Evolutionary conservation across 2,329 filamentous ascomycete genomes (phyloP).

Genomic region (Coniochaeta sp.): DNA sequence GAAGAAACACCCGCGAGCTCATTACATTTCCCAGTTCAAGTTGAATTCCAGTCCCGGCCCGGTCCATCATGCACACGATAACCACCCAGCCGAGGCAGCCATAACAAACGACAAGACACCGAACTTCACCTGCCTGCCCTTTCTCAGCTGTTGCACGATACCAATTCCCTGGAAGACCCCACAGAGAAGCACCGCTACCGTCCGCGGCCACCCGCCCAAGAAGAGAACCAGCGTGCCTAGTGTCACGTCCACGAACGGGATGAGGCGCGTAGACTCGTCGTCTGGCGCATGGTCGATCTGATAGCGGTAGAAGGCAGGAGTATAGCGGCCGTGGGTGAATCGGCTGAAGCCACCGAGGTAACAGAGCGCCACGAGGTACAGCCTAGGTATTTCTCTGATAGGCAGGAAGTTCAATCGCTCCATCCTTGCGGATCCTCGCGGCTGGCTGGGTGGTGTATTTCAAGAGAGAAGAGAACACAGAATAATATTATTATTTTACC

Average conservation of each 20-base stretch:
- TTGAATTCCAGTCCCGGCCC: background rate
- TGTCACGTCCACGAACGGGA: constrained; percentile 11
- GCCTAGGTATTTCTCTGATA: background rate
- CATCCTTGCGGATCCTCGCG: background rate
- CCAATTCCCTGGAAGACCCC: constrained; percentile 9
- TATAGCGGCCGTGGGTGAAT: constrained; percentile 14
- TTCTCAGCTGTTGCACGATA: background rate
- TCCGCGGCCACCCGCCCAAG: background rate
- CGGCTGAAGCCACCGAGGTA: constrained; percentile 13
- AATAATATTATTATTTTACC: too few species aligned
- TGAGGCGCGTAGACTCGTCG: constrained; percentile 8
- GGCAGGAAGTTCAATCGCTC: background rate
- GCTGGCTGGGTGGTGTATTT: background rate
- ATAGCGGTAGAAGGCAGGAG: constrained; percentile 14
- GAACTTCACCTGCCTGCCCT: background rate
- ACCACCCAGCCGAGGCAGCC: background rate
- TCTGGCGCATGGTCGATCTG: constrained; percentile 15
- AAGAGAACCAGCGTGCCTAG: constrained; percentile 8
- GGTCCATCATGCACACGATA: background rate
- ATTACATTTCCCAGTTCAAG: too few species aligned
- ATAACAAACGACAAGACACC: background rate
- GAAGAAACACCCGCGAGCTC: too few species aligned
- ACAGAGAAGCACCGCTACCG: constrained; percentile 4
- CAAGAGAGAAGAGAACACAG: background rate
- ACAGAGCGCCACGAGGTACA: constrained; percentile 4